Conservation (phyloP, 306 rosid genomes). For the Begonia loranthoides region DNA sequence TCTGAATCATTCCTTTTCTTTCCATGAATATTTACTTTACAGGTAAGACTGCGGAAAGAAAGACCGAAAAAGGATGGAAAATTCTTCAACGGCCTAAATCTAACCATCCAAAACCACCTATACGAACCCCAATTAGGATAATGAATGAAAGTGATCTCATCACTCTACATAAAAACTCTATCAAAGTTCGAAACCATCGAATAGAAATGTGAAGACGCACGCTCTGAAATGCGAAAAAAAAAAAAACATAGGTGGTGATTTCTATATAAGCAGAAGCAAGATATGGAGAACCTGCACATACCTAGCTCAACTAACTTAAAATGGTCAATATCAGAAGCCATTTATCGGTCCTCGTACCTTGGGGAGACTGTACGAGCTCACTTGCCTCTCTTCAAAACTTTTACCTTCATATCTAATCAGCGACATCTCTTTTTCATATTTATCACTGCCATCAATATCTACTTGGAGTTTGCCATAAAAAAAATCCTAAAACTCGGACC, state of each 20-base stretch:
- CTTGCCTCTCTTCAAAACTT: not conserved
- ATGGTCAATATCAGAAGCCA: constrained; percentile 51
- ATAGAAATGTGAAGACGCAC: constrained; percentile 20
- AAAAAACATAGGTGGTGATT: constrained; percentile 28
- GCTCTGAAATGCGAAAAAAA: constrained; percentile 28
- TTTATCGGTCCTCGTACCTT: not conserved
- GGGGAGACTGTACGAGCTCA: not conserved
- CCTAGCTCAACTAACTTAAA: constrained; percentile 56
- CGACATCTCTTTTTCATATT: not conserved
- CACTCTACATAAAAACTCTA: constrained; percentile 45
- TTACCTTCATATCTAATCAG: not conserved
- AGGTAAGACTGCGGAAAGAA: constrained; percentile 42
- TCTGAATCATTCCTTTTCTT: constrained; percentile 26
- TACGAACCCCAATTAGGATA: constrained; percentile 35
- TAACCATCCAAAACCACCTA: constrained; percentile 53
- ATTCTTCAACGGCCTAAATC: constrained; percentile 64
- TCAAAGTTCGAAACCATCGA: constrained; percentile 27
- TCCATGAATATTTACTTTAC: constrained; percentile 96
- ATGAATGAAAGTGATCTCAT: constrained; percentile 61
- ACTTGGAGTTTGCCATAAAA: not conserved
- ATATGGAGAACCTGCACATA: constrained; percentile 41
- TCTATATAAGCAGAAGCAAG: constrained; percentile 36
- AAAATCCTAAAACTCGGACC: constrained; percentile 6
- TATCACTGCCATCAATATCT: not conserved
- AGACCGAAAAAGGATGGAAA: constrained; percentile 22